Evolutionary conservation across 2,329 filamentous ascomycete genomes (phyloP), one percentile per base, ranked within the genome.

Genomic region (Metarhizium rileyi): DNA sequence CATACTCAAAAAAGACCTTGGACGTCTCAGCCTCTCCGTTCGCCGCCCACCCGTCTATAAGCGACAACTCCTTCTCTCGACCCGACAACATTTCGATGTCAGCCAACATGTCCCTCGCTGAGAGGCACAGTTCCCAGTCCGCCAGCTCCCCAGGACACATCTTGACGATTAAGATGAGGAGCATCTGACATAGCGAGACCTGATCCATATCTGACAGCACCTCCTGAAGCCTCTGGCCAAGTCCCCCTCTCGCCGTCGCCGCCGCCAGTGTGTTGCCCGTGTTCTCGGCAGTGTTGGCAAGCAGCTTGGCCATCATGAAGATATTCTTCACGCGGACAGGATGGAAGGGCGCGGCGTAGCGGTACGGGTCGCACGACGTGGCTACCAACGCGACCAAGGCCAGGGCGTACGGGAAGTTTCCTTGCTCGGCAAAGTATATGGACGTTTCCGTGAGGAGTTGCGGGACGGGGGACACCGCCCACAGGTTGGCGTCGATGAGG

Each of bases 131-230:
- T 25, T 67, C 67, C 71, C 75, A 79, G 6, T 71, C 69, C 6
- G 67, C 62, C 5, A 68, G 67, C 53, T 66, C 71, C 26, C 61
- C 55, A 0, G 69, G 69, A 1, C 65, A 69, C 43, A 71, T 68
- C 27, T 67, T 62, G 20, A 72, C 54, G 12, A 75, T 66, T 56
- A 82, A 67, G 35, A 71, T 63, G 48, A 80, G 63, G 14, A 81
- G 59, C 49, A 73, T 72, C 55, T 81, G 76, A 53, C 73, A 75
- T 46, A 80, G 63, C 9, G 72, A 74, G 3, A 77, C 69, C 53
- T 76, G 75, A 50, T 81, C 77, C 9, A 75, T 69, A 16, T 68
- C 66, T 4, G 61, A 59, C 18, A 80, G 56, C 0, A 59, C 52
- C 20, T 68, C 56, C 1, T 63, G 56, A 14, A 56, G 53, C 46